These are phyloP conservation scores for Aspergillus melleus DNA, from an alignment of 2,329 filamentous ascomycete genomes.

Conservation along the genomic window DNA sequence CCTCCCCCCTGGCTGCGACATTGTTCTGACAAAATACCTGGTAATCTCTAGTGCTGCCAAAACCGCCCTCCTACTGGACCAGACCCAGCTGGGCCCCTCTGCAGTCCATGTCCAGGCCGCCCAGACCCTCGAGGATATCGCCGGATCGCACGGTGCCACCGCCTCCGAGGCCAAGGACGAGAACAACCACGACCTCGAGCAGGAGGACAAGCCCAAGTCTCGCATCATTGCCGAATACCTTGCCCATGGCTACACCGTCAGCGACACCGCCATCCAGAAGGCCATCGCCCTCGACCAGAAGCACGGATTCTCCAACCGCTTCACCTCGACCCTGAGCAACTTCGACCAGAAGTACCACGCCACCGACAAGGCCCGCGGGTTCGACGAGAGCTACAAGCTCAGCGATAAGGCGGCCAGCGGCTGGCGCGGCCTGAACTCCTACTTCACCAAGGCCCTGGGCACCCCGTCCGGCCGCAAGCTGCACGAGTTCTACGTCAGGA, in stretches of 20 bases:
- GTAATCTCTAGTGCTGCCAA: constrained; percentile 66
- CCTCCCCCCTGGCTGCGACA: not conserved
- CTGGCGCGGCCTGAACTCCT: constrained; percentile 71
- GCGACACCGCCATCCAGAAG: constrained; percentile 71
- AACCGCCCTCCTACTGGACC: constrained; percentile 93
- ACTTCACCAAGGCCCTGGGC: constrained; percentile 90
- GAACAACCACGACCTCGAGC: constrained; percentile 68
- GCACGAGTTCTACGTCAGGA: constrained; percentile 80
- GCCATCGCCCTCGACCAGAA: constrained; percentile 87
- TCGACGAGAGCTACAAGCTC: constrained; percentile 84
- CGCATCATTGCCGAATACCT: constrained; percentile 96
- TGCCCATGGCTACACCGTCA: constrained; percentile 87
- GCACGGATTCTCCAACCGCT: constrained; percentile 80
- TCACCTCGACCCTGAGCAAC: constrained; percentile 71
- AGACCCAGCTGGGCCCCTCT: constrained; percentile 81
- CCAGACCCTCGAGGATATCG: constrained; percentile 64
- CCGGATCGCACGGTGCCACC: constrained; percentile 59
- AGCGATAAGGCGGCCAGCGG: constrained; percentile 68
- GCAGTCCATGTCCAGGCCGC: constrained; percentile 77
- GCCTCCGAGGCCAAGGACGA: constrained; percentile 56
- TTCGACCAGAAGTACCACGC: constrained; percentile 88
- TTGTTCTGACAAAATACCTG: constrained; percentile 9
- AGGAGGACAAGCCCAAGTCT: constrained; percentile 94
- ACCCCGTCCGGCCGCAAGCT: constrained; percentile 88
- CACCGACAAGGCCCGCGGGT: constrained; percentile 77